Evolutionary conservation across 2,329 filamentous ascomycete species (phyloP).

Genomic region (Scedosporium apiospermum): DNA sequence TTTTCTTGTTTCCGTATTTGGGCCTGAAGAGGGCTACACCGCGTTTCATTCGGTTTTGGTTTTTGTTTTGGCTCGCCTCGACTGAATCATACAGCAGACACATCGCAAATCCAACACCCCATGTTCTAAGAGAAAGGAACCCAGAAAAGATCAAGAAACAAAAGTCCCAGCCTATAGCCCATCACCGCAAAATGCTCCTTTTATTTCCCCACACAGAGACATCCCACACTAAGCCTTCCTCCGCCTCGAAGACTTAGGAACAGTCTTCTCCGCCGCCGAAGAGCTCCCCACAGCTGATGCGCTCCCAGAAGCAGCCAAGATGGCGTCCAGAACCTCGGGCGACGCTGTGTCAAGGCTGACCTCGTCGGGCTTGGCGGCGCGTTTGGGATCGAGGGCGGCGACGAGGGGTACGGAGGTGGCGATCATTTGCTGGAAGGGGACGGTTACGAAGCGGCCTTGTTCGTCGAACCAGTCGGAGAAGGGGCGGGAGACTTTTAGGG

Average conservation of each 20-base stretch:
- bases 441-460: conserved; percentile 59
- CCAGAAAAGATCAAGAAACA: background rate
- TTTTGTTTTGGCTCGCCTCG: background rate
- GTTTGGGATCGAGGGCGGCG: conserved; percentile 55
- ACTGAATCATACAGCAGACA: background rate
- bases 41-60: background rate
- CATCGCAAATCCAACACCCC: background rate
- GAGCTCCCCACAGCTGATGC: conserved; percentile 10
- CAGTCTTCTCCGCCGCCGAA: background rate
- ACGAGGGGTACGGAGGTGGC: conserved; percentile 58
- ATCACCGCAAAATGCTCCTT: background rate
- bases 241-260: background rate
- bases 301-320: conserved; percentile 27
- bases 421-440: conserved; percentile 71
- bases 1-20: background rate
- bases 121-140: background rate
- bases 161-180: background rate
- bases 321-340: conserved; percentile 39
- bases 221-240: conserved; percentile 4
- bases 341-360: conserved; percentile 28
- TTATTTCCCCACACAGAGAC: background rate
- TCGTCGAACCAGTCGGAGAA: conserved; percentile 73
- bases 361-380: conserved; percentile 23
- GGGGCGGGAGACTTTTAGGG: conserved; percentile 47
- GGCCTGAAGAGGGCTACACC: background rate